Evolutionary conservation across 352 stramenopile species (phyloP), one percentile per base, ranked within the genome.

Genomic region (Phytophthora sp.): DNA sequence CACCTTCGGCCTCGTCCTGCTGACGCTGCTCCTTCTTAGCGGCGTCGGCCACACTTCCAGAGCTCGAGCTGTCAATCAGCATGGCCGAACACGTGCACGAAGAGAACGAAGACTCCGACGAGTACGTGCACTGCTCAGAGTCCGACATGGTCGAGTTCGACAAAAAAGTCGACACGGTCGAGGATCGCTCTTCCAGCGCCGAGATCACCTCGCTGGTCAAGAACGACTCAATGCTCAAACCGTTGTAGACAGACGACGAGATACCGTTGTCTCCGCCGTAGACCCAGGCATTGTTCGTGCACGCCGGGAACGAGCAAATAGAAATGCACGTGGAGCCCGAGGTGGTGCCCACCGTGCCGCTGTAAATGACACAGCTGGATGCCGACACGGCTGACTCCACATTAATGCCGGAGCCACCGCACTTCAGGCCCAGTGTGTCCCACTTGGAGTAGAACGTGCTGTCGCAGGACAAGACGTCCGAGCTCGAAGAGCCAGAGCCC

Each of bases 371-470:
- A 23, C 86, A 95, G 50, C 68, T 80, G 4, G 72, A 77, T 0
- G 78, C 73, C 1, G 69, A 66, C 8, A 88, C 77, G 3, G 83
- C 87, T 18, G 67, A 68, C 11, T 66, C 60, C 8, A 91, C 77
- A 38, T 93, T 63, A 38, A 95, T 60, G 17, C 63, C 63, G 0
- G 54, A 38, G 8, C 69, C 67, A 18, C 72, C 76, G 52, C 87
- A 95, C 23, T 59, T 91, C 45, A 95, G 69, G 2, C 82, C 80
- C 13, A 89, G 66, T 15, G 69, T 87, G 50, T 86, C 53, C 87
- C 87, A 95, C 60, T 82, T 55, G 32, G 70, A 84, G 78, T 95
- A 95, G 54, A 95, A 95, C 2, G 72, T 82, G 48, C 77, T 84
- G 61, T 95, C 87, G 31, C 87, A 95, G 11, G 63, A 76, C 42